Conservation (phyloP, 164 flowering plant species). For the Liquidambar formosana region DNA sequence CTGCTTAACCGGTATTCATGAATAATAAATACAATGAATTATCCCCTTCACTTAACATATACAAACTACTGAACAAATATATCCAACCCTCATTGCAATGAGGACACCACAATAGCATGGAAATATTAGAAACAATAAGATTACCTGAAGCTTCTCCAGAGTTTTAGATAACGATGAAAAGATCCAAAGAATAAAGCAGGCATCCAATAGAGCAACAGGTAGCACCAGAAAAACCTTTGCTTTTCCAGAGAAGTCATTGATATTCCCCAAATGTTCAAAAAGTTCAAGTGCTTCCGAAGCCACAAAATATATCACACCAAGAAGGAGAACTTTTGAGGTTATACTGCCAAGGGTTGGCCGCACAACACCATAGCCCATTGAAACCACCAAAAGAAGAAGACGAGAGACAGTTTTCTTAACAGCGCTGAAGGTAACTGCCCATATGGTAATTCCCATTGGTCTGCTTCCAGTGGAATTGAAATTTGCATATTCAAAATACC, state of each 20-base stretch:
- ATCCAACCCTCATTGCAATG: neutral
- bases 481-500: conserved; percentile 87
- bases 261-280: conserved; percentile 79
- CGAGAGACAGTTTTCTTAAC: conserved; percentile 82
- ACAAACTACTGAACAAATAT: too few relatives aligned
- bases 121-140: neutral
- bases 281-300: conserved; percentile 84
- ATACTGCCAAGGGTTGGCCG: conserved; percentile 74
- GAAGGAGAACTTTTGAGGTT: conserved; percentile 61
- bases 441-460: conserved; percentile 78
- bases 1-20: too few relatives aligned
- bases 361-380: conserved; percentile 91
- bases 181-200: conserved; percentile 85
- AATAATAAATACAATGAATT: too few relatives aligned
- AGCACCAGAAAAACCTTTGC: conserved; percentile 67
- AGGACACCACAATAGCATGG: neutral
- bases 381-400: conserved; percentile 76
- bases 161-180: conserved; percentile 79
- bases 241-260: conserved; percentile 81
- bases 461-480: conserved; percentile 78
- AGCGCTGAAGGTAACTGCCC: conserved; percentile 83
- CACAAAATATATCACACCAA: conserved; percentile 61
- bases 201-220: conserved; percentile 74
- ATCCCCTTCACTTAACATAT: too few relatives aligned
- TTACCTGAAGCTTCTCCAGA: conserved; percentile 75